Evolutionary conservation across 2,329 filamentous ascomycete genomes (phyloP).

Genomic region (Arthroderma uncinatum): DNA sequence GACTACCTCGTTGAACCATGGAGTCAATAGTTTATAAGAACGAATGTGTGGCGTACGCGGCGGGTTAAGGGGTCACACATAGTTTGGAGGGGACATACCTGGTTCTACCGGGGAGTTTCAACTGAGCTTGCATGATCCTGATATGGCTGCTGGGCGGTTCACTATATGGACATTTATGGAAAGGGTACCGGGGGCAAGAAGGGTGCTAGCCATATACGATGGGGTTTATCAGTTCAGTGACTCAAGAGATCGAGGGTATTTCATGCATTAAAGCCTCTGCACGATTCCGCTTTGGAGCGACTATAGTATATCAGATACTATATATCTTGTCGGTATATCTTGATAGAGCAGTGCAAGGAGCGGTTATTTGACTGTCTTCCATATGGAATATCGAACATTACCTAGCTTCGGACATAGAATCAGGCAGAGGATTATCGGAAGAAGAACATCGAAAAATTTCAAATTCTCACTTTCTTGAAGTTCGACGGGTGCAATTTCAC

Average conservation of each 20-base stretch:
- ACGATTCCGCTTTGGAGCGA: conserved; percentile 29
- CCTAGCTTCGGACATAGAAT: conserved; percentile 62
- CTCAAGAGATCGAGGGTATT: conserved; percentile 4
- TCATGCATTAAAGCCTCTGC: conserved; percentile 14
- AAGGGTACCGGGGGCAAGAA: conserved; percentile 5
- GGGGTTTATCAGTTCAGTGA: conserved; percentile 4
- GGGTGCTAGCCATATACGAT: conserved; percentile 5
- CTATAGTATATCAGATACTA: conserved; percentile 42
- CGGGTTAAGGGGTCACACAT: background rate
- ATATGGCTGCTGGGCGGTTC: background rate
- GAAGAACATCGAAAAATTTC: conserved; percentile 25
- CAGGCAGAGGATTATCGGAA: conserved; percentile 38
- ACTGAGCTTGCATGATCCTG: background rate
- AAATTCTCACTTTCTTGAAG: conserved; percentile 22
- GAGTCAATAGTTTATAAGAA: background rate
- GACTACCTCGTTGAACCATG: background rate
- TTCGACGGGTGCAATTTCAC: conserved; percentile 12
- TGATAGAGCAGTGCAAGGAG: conserved; percentile 52
- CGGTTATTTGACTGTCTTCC: conserved; percentile 32
- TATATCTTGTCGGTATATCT: conserved; percentile 60
- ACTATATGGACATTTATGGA: conserved; percentile 2
- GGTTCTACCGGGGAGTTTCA: background rate
- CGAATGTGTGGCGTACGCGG: background rate
- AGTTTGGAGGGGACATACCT: background rate
- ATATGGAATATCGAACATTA: conserved; percentile 40